phyloP scores from a whole-genome alignment of 345 rosid genomes.

The Aurinia saxatilis region DNA sequence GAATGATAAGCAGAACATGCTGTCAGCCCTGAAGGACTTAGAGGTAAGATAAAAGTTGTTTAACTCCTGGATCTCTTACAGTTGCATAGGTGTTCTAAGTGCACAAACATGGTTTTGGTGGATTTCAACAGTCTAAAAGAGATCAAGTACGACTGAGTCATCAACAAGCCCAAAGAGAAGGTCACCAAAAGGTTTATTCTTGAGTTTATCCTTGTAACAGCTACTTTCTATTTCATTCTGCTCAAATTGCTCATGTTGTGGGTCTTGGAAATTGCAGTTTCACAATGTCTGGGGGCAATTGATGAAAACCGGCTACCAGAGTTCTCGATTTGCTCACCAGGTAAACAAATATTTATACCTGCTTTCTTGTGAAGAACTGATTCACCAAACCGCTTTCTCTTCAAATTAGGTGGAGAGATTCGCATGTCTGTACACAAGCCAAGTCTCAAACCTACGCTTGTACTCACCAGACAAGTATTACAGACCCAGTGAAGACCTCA shows the following conservation, averaged over 20 bases:
- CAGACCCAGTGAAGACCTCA: constrained; percentile 85
- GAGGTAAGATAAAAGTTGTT: constrained; percentile 40
- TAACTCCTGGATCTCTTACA: neutral
- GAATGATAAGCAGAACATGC: constrained; percentile 40
- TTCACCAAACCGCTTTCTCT: neutral
- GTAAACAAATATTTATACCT: constrained; percentile 18
- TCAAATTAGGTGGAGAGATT: constrained; percentile 95
- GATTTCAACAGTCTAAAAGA: constrained; percentile 37
- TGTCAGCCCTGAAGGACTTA: constrained; percentile 34
- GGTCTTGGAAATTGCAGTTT: constrained; percentile 40
- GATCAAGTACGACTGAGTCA: constrained; percentile 48
- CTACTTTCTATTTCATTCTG: neutral
- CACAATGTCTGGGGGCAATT: constrained; percentile 97
- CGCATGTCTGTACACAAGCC: constrained; percentile 93
- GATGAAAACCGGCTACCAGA: constrained; percentile 96
- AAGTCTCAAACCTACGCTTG: constrained; percentile 79
- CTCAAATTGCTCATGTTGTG: neutral
- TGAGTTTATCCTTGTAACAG: neutral
- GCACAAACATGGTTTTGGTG: neutral
- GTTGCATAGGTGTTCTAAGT: neutral
- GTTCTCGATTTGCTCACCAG: constrained; percentile 99
- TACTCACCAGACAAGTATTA: constrained; percentile 93
- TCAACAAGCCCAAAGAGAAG: constrained; percentile 63
- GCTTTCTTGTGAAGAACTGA: neutral
- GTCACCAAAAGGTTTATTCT: constrained; percentile 57